phyloP scores from a whole-genome alignment of 2,329 filamentous ascomycete species.

The Monosporascus sp. region DNA sequence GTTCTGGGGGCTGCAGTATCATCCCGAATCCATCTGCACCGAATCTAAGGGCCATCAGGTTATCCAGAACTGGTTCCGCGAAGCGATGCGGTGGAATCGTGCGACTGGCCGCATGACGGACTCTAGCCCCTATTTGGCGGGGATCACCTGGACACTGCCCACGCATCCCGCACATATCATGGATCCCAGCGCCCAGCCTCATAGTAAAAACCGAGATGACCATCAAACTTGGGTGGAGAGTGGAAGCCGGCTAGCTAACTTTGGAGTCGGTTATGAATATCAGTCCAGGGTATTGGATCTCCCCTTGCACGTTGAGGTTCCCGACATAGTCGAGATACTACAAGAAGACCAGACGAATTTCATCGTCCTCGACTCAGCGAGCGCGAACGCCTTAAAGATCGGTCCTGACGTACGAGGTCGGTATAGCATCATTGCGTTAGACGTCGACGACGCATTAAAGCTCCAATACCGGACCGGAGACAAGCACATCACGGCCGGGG shows the following conservation, averaged over 20 bases:
- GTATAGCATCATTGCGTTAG: slow-evolving; percentile 70
- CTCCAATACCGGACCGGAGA: slow-evolving; percentile 54
- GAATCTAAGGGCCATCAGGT: slow-evolving; percentile 60
- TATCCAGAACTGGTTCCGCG: slow-evolving; percentile 70
- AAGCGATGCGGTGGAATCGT: slow-evolving; percentile 55
- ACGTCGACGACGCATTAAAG: slow-evolving; percentile 51
- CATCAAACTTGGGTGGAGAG: slow-evolving; percentile 16
- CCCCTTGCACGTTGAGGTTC: slow-evolving; percentile 41
- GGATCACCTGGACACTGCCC: slow-evolving; percentile 5
- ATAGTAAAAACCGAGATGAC: not conserved
- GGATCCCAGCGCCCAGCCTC: not conserved
- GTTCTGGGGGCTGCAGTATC: slow-evolving; percentile 86
- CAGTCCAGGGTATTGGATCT: slow-evolving; percentile 38
- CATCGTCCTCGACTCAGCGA: slow-evolving; percentile 58
- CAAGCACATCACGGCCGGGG: slow-evolving; percentile 29
- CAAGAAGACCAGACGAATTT: slow-evolving; percentile 37
- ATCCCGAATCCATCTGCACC: slow-evolving; percentile 85
- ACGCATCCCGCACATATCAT: not conserved
- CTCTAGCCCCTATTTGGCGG: not conserved
- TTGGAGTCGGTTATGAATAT: slow-evolving; percentile 29
- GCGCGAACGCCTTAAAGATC: slow-evolving; percentile 40
- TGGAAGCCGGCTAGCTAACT: slow-evolving; percentile 23
- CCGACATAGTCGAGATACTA: slow-evolving; percentile 51
- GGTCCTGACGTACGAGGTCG: slow-evolving; percentile 50
- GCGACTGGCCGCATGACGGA: slow-evolving; percentile 5